Evolutionary conservation across 768 basidiomycete genomes (phyloP), one percentile per base, ranked within the genome.

Genomic region (Pleurotus salmoneostramineus): DNA sequence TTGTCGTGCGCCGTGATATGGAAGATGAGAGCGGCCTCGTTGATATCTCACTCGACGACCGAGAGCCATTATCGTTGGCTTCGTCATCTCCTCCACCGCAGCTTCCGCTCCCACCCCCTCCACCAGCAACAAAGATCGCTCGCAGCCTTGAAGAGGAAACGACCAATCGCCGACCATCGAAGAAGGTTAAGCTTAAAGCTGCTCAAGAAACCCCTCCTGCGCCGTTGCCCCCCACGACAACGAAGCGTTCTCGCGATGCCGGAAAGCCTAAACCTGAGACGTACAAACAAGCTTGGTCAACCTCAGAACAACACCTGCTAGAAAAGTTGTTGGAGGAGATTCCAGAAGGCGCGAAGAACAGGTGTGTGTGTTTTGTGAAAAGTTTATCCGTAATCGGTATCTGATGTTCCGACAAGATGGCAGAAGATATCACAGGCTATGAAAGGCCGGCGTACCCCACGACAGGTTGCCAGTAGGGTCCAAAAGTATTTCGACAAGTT

Each of bases 401-500:
- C 21, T 27, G 21, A 27, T 27, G 21, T 27, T 27, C 21, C 21
- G 21, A 27, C 21, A 64, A 91, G 90, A 54, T 93, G 88, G 88
- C 77, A 84, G 56, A 89, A 90, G 69, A 93, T 93, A 52, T 93
- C 91, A 11, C 74, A 78, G 55, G 91, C 88, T 36, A 93, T 93
- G 91, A 76, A 83, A 49, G 91, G 91, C 0, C 76, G 76, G 45
- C 73, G 91, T 58, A 92, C 91, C 3, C 85, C 91, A 3, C 73
- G 90, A 60, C 91, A 93, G 73, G 91, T 93, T n/a, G 90, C 90
- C 37, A 91, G 89, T 73, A 81, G 90, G 14, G 91, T 93, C 56
- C 91, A 93, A 64, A 93, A 93, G 71, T 93, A 92, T 70, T 87
- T 91, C 68, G 88, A 88, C 68, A 93, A 92, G 75, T 69, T 93